Conservation (phyloP, 1,139 yeast genomes). For the Kodamaea sp. region DNA sequence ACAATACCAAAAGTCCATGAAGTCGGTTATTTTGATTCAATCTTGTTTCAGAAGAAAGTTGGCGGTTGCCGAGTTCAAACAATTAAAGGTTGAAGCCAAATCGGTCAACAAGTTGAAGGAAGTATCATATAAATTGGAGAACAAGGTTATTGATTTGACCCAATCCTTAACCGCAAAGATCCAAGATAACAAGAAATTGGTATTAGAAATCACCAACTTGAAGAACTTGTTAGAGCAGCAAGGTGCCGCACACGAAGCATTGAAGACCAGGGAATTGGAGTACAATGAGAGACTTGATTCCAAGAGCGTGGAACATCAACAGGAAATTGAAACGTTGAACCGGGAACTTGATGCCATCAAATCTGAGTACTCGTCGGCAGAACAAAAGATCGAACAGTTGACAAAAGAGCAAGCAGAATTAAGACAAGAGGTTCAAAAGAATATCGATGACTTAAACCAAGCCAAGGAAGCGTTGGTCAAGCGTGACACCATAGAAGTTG, state of each 20-base stretch:
- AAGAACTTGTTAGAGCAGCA: constrained; percentile 60
- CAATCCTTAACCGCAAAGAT: constrained; percentile 77
- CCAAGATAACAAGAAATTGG: constrained; percentile 75
- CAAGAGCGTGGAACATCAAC: constrained; percentile 49
- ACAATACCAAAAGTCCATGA: constrained; percentile 39
- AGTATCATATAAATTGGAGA: constrained; percentile 89
- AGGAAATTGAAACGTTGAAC: constrained; percentile 54
- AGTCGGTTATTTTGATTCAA: constrained; percentile 71
- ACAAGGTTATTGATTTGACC: constrained; percentile 92
- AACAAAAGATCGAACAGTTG: constrained; percentile 61
- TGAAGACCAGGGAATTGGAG: constrained; percentile 58
- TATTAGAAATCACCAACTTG: constrained; percentile 58
- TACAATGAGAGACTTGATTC: constrained; percentile 48
- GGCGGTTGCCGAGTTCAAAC: constrained; percentile 66
- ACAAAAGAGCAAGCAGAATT: constrained; percentile 65
- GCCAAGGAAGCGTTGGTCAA: constrained; percentile 65
- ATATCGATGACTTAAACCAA: constrained; percentile 60
- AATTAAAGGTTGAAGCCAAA: constrained; percentile 79
- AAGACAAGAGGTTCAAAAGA: constrained; percentile 62
- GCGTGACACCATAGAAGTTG: constrained; percentile 67
- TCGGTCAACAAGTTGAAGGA: constrained; percentile 88
- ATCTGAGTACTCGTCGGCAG: constrained; percentile 62
- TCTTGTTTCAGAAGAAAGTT: constrained; percentile 73
- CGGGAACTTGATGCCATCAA: constrained; percentile 59
- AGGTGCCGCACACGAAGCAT: constrained; percentile 54